phyloP scores from a whole-genome alignment of 2,329 filamentous ascomycete species.

The Colletotrichum higginsianum region DNA sequence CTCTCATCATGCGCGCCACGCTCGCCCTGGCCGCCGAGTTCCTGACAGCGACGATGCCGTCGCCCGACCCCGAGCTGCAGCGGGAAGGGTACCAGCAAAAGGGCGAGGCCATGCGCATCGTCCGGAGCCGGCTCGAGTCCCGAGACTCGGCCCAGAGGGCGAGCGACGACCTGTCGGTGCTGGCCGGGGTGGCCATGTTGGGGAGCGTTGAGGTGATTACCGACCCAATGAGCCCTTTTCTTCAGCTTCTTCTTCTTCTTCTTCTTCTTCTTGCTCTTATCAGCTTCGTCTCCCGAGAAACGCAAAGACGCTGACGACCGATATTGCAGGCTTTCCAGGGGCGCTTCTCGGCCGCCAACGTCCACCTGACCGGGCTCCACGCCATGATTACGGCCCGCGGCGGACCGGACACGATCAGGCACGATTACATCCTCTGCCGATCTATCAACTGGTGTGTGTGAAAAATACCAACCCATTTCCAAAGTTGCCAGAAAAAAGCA shows the following conservation, averaged over 20 bases:
- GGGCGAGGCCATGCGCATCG: slow-evolving; percentile 40
- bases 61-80: slow-evolving; percentile 31
- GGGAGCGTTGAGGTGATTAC: slow-evolving; percentile 38
- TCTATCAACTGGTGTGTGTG: slow-evolving; percentile 42
- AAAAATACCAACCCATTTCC: background rate
- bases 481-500: background rate
- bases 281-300: background rate
- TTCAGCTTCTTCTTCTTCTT: too few relatives aligned
- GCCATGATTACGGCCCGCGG: slow-evolving; percentile 39
- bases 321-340: slow-evolving; percentile 40
- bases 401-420: slow-evolving; percentile 38
- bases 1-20: slow-evolving; percentile 41
- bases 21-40: slow-evolving; percentile 42
- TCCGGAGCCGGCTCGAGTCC: slow-evolving; percentile 29
- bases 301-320: background rate
- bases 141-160: slow-evolving; percentile 8
- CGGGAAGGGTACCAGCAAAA: slow-evolving; percentile 41
- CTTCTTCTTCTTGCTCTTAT: background rate
- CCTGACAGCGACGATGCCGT: slow-evolving; percentile 33
- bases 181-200: slow-evolving; percentile 39
- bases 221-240: background rate
- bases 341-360: slow-evolving; percentile 38
- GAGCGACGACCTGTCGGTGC: slow-evolving; percentile 26
- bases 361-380: slow-evolving; percentile 40
- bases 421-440: slow-evolving; percentile 44